A percentile compares a stretch with the other conserved stretches of the same genome.
phyloP scores from a whole-genome alignment of 2,329 filamentous ascomycete genomes.

The Niveomyces coronatus region DNA sequence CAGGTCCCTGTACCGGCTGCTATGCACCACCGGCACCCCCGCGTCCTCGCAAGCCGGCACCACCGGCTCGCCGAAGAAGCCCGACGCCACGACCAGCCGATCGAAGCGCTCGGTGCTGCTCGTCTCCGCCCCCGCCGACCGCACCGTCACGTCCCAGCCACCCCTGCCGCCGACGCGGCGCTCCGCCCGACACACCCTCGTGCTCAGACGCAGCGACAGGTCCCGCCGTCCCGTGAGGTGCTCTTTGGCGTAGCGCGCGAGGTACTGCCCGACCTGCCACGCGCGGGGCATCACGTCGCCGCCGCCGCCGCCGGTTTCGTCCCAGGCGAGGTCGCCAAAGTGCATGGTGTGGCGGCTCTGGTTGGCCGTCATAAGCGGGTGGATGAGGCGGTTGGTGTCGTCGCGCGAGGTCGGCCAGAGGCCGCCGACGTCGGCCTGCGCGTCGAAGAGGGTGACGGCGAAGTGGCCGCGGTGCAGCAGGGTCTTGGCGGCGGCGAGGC shows the following conservation, averaged over 20 bases:
- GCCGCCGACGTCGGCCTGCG: slow-evolving; percentile 55
- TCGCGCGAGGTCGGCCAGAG: slow-evolving; percentile 56
- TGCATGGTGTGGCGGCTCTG: slow-evolving; percentile 68
- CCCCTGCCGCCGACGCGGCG: no score
- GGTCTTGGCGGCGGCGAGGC: slow-evolving; percentile 62
- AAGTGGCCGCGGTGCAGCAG: slow-evolving; percentile 55
- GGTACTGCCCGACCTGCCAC: slow-evolving; percentile 66
- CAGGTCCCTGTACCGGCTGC: slow-evolving; percentile 53
- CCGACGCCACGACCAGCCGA: slow-evolving; percentile 60
- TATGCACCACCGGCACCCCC: slow-evolving; percentile 50
- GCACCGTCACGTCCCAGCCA: slow-evolving; percentile 32
- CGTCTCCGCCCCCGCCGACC: slow-evolving; percentile 28
- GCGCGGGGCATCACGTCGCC: slow-evolving; percentile 70
- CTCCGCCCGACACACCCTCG: no score
- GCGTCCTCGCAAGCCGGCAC: slow-evolving; percentile 33
- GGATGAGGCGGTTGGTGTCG: slow-evolving; percentile 42
- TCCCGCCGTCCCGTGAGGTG: slow-evolving; percentile 38
- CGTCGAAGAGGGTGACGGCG: slow-evolving; percentile 61
- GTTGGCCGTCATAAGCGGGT: slow-evolving; percentile 62
- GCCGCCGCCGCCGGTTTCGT: slow-evolving; percentile 33
- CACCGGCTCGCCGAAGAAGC: slow-evolving; percentile 59
- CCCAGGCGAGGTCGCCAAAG: slow-evolving; percentile 65
- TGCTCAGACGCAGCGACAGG: slow-evolving; percentile 32
- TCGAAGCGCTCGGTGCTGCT: slow-evolving; percentile 62
- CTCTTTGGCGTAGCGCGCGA: slow-evolving; percentile 50